phyloP scores from a whole-genome alignment of 208 protist genomes.

The Crithidia mellificae region DNA sequence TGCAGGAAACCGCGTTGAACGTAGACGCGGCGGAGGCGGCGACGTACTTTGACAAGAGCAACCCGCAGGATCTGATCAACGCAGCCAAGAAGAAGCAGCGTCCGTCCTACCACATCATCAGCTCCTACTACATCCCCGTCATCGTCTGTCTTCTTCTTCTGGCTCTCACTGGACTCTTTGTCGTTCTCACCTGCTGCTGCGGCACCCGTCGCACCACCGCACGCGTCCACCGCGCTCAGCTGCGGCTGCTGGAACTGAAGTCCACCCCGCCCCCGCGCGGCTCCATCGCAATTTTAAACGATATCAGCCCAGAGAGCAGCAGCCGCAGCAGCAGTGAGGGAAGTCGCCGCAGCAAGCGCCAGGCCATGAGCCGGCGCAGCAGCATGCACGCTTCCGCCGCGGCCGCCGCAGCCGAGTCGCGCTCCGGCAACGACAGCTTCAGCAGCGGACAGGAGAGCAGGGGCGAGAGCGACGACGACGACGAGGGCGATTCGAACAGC shows the following conservation, averaged over 20 bases:
- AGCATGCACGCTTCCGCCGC: background rate
- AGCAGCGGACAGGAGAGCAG: no score
- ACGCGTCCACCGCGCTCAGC: slow-evolving; percentile 2
- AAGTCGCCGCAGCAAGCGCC: slow-evolving; percentile 5
- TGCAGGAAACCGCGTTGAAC: slow-evolving; percentile 24
- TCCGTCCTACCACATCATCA: slow-evolving; percentile 9
- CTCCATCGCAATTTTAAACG: slow-evolving; percentile 8
- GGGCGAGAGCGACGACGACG: background rate
- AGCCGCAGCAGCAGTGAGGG: slow-evolving; percentile 8
- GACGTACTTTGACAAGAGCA: background rate
- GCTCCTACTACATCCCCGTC: slow-evolving; percentile 12
- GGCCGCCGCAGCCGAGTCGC: background rate
- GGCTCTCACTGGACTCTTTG: slow-evolving; percentile 8
- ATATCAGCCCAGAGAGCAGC: slow-evolving; percentile 19
- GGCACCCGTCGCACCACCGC: background rate
- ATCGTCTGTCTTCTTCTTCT: slow-evolving; percentile 13
- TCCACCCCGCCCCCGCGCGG: background rate
- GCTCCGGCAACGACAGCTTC: slow-evolving; percentile 8
- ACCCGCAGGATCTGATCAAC: slow-evolving; percentile 16
- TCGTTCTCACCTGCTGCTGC: background rate
- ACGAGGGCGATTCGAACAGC: background rate
- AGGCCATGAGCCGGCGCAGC: background rate
- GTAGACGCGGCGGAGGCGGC: background rate
- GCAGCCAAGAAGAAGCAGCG: background rate
- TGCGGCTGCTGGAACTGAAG: slow-evolving; percentile 12